phyloP scores from a whole-genome alignment of 2,329 filamentous ascomycete species.

The Hymenoscyphus repandus region DNA sequence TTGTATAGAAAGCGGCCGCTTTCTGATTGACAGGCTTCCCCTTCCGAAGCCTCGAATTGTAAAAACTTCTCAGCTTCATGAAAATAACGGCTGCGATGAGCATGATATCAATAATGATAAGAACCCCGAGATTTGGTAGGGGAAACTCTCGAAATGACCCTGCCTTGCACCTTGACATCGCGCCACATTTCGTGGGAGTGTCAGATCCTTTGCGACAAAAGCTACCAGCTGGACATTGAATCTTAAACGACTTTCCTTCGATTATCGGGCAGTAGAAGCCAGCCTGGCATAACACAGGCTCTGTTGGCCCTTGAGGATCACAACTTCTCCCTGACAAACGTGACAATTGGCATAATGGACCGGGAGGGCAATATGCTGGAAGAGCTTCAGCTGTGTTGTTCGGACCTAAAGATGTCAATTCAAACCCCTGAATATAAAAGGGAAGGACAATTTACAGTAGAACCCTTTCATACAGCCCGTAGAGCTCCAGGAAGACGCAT shows the following conservation, averaged over 20 bases:
- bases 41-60: conserved; percentile 24
- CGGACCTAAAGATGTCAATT: conserved; percentile 11
- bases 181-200: conserved; percentile 41
- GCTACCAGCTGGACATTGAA: conserved; percentile 41
- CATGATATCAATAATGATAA: conserved; percentile 39
- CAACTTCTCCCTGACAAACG: conserved; percentile 17
- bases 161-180: conserved; percentile 42
- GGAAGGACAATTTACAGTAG: conserved; percentile 8
- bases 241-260: conserved; percentile 33
- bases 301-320: conserved; percentile 31
- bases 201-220: conserved; percentile 48
- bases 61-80: conserved; percentile 32
- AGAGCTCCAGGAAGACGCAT: conserved; percentile 7
- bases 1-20: neutral
- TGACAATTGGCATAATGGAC: conserved; percentile 12
- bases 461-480: conserved; percentile 15
- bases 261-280: conserved; percentile 45
- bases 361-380: conserved; percentile 25
- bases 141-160: conserved; percentile 39
- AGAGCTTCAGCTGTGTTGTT: conserved; percentile 17
- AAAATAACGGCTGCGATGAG: conserved; percentile 26
- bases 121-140: conserved; percentile 39
- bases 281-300: conserved; percentile 45
- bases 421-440: neutral
- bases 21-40: neutral